Evolutionary conservation across 495 filamentous ascomycete species (phyloP).

Genomic region (Penicillium fimorum): DNA sequence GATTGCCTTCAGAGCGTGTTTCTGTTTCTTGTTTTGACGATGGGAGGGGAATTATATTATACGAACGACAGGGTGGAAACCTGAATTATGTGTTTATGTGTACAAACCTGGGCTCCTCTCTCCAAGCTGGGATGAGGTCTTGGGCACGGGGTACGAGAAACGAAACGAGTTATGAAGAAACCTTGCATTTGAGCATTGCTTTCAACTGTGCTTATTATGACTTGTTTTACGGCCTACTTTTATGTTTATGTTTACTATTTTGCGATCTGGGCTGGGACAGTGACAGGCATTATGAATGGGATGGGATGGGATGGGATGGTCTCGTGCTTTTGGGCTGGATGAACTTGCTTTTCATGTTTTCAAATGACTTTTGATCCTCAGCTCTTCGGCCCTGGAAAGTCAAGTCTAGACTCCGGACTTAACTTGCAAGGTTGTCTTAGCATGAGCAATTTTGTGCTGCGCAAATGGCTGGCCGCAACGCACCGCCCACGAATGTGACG

Average conservation of each 20-base stretch:
- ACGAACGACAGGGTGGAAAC: constrained; percentile 6
- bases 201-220: constrained; percentile 8
- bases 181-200: constrained; percentile 9
- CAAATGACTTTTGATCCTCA: neutral
- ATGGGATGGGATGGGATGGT: neutral
- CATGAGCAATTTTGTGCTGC: constrained; percentile 6
- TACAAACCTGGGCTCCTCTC: constrained; percentile 5
- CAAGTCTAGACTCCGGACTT: neutral
- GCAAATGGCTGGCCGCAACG: constrained; percentile 25
- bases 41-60: constrained; percentile 1
- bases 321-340: constrained; percentile 3
- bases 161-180: constrained; percentile 14
- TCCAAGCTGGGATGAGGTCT: neutral
- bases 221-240: neutral
- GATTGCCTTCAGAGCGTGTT: constrained; percentile 12
- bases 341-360: neutral
- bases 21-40: constrained; percentile 7
- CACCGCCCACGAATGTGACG: constrained; percentile 21
- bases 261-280: neutral
- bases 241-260: constrained; percentile 3
- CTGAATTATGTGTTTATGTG: constrained; percentile 6
- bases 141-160: constrained; percentile 6
- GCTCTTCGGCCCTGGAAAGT: neutral
- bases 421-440: constrained; percentile 10
- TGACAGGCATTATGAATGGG: neutral